Base-by-base conservation (phyloP, 2,329 filamentous ascomycete species). In the Penicillium digitatum region DNA sequence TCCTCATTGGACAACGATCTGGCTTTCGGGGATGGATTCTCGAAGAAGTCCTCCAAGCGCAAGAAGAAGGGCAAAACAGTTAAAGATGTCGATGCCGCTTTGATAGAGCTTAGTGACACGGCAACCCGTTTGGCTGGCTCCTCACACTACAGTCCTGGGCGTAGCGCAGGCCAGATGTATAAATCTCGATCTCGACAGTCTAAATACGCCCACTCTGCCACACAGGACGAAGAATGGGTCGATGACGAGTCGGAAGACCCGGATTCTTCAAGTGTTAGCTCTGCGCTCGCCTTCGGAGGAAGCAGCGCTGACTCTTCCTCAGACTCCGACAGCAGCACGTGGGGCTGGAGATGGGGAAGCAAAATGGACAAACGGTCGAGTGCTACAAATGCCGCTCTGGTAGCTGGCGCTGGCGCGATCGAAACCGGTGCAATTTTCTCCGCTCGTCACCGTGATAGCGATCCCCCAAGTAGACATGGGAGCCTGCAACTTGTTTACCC, bases 1-100 rank as follows among this genome's bases (percentile, higher is more conserved):
- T 87, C 85, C 0, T 87, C 85, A 0, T 77, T 87, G 52, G 84
- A 87, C 69, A 83, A 81, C 20, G 87, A 89, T 66, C 73, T 89
- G 57, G 86, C 86, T 10, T 89, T 88, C 66, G 86, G 86, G 10
- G 79, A 75, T 52, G 85, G 84, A 16, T 86, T 71, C 34, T 56
- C 73, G 2, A 71, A 68, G 34, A 71, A 70, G 38, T 57, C 65
- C 14, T 66, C 62, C 44, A 78, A 78, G 57, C 72, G 73, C 16
- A 65, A 62, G 46, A 67, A 62, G 54, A 69, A 65, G 53, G 53
- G 61, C 40, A 63, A 69, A 42, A 63, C 69, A 35, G 55, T 62
- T 7, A 56, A 63, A 32, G 69, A 75, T 45, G 73, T 79, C 8
- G 73, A 80, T 59, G 74, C 77, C 16, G 76, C 76, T 44, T 72